Conservation (phyloP, 2,329 filamentous ascomycete species). For the Zymoseptoria ardabiliae region DNA sequence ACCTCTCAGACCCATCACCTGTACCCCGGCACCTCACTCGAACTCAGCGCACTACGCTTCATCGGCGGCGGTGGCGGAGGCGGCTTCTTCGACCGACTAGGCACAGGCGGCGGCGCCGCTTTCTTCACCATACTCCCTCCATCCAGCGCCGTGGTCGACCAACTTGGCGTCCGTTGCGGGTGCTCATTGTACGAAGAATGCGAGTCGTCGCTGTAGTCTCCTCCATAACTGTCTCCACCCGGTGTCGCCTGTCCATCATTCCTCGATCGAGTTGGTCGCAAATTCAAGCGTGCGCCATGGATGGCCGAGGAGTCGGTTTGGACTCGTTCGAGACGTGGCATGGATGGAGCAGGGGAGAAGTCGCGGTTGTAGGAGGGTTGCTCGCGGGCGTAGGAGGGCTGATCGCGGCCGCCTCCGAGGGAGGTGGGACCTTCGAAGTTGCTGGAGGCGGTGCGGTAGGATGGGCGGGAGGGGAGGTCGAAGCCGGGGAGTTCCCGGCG, state of each 20-base stretch:
- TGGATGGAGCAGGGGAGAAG: conserved; percentile 38
- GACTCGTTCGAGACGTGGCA: conserved; percentile 43
- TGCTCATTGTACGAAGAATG: conserved; percentile 36
- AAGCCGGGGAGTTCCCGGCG: conserved; percentile 36
- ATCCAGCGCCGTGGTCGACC: conserved; percentile 28
- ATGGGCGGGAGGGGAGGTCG: conserved; percentile 40
- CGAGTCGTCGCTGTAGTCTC: conserved; percentile 45
- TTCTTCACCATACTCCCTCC: conserved; percentile 41
- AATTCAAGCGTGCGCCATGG: conserved; percentile 40
- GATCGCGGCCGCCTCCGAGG: conserved; percentile 28
- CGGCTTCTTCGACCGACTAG: conserved; percentile 55
- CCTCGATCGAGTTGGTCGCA: conserved; percentile 34
- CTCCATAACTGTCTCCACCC: conserved; percentile 42
- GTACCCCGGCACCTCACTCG: conserved; percentile 25
- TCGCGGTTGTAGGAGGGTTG: conserved; percentile 32
- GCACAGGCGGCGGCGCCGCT: conserved; percentile 55
- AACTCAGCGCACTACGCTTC: conserved; percentile 49
- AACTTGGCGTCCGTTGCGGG: conserved; percentile 42
- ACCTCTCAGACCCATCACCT: not conserved
- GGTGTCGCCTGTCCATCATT: conserved; percentile 27
- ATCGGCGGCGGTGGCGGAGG: conserved; percentile 54
- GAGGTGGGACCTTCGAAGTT: conserved; percentile 47
- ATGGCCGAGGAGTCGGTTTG: conserved; percentile 49
- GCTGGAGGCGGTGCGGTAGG: conserved; percentile 44
- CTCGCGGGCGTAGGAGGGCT: not conserved